Conservation (phyloP, 768 basidiomycete species). For the Amanita subjunquillea region DNA sequence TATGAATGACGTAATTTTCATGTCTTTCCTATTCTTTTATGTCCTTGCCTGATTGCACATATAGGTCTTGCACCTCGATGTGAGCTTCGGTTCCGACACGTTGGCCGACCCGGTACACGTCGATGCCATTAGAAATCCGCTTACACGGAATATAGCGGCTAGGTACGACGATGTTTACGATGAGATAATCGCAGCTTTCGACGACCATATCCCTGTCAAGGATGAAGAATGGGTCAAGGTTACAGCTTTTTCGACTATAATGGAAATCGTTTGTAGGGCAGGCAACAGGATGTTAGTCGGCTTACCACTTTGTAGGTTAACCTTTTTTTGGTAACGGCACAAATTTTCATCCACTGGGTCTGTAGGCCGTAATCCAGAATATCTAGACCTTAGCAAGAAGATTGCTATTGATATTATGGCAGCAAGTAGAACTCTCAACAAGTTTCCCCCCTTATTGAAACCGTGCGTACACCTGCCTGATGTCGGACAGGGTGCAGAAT, state of each 20-base stretch:
- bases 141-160: too few species aligned
- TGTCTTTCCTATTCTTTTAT: background rate
- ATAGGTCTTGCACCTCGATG: constrained; percentile 21
- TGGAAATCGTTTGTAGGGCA: too few species aligned
- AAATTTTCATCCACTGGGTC: background rate
- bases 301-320: too few species aligned
- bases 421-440: constrained; percentile 12
- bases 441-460: constrained; percentile 15
- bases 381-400: constrained; percentile 8
- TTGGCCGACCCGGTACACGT: background rate
- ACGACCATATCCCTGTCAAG: too few species aligned
- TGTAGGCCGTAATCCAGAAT: constrained; percentile 14
- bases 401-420: constrained; percentile 9
- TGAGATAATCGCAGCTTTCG: too few species aligned
- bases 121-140: too few species aligned
- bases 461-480: constrained; percentile 9
- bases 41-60: too few species aligned
- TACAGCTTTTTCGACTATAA: too few species aligned
- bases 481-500: background rate
- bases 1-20: constrained; percentile 13
- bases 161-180: too few species aligned
- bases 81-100: constrained; percentile 20
- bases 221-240: too few species aligned
- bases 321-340: background rate
- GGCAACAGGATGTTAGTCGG: too few species aligned